Evolutionary conservation across 139 green algal species (phyloP).

Genomic region (Chloropicon primus): DNA sequence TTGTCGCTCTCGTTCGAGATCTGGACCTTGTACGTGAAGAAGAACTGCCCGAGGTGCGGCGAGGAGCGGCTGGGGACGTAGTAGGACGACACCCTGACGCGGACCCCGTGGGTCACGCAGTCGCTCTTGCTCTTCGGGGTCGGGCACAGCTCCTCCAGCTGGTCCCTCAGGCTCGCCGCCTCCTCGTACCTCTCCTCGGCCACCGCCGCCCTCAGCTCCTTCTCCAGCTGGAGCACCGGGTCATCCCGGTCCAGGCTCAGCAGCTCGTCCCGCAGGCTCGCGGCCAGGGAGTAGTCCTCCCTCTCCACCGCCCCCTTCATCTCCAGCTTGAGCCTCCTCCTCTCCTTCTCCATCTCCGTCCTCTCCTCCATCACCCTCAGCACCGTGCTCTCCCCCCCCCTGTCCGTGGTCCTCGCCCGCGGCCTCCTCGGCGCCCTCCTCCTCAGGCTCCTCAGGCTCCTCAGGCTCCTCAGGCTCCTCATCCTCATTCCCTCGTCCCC

Average conservation of each 20-base stretch:
- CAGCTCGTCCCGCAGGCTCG: background rate
- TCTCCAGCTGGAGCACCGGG: constrained; percentile 16
- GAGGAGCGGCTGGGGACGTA: constrained; percentile 32
- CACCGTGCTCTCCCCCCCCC: background rate
- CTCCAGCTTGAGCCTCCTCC: background rate
- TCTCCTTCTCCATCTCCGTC: background rate
- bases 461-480: too few species aligned
- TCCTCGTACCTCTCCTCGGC: constrained; percentile 38
- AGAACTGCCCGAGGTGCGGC: constrained; percentile 26
- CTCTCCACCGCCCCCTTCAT: background rate
- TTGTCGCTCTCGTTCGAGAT: constrained; percentile 26
- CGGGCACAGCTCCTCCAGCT: constrained; percentile 12
- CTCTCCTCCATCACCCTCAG: background rate
- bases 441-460: too few species aligned
- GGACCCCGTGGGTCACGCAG: constrained; percentile 26
- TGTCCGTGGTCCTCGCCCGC: background rate
- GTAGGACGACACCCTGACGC: constrained; percentile 29
- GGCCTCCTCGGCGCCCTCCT: too few species aligned
- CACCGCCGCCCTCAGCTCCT: constrained; percentile 27
- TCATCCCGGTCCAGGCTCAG: constrained; percentile 18
- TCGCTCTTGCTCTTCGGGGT: constrained; percentile 11
- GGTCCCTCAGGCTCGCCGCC: constrained; percentile 11
- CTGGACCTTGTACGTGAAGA: constrained; percentile 42
- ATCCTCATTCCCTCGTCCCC: too few species aligned
- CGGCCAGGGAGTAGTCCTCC: background rate